Percentiles rank a stretch among this genome's conserved stretches.
These are phyloP conservation scores for Magnolia officinalis DNA, from an alignment of 164 flowering plant species.

Conservation along the genomic window DNA sequence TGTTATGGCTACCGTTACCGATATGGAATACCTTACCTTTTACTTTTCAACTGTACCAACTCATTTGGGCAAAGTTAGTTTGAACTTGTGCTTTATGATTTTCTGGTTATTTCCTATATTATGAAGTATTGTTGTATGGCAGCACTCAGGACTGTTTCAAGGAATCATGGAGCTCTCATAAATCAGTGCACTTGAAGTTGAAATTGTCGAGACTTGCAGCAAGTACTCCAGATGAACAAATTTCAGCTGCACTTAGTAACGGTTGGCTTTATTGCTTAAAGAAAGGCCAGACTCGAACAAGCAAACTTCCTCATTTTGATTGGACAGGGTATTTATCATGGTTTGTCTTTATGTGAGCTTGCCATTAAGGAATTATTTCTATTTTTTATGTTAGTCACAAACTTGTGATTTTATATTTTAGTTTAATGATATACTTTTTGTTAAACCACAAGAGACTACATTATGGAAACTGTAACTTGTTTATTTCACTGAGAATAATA, in stretches of 20 bases:
- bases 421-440: too few relatives aligned
- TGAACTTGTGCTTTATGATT: neutral
- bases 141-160: slow-evolving; percentile 98
- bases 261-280: slow-evolving; percentile 86
- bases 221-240: slow-evolving; percentile 33
- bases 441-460: too few relatives aligned
- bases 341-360: neutral
- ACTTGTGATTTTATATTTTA: too few relatives aligned
- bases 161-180: slow-evolving; percentile 92
- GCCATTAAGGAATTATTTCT: too few relatives aligned
- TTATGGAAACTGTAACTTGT: too few relatives aligned
- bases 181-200: slow-evolving; percentile 74
- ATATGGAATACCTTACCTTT: neutral
- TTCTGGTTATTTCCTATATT: neutral
- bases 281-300: slow-evolving; percentile 79
- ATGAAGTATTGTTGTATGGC: slow-evolving; percentile 3
- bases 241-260: slow-evolving; percentile 34
- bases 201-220: slow-evolving; percentile 35
- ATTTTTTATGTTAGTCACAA: too few relatives aligned
- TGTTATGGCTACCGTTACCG: too few relatives aligned
- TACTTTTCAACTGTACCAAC: neutral
- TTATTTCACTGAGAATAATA: too few relatives aligned
- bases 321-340: slow-evolving; percentile 85
- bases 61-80: neutral
- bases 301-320: slow-evolving; percentile 75